A percentile compares a stretch with the other conserved stretches of the same genome.
Conservation (phyloP, 1,284 basidiomycete species). For the Malassezia caprae region DNA sequence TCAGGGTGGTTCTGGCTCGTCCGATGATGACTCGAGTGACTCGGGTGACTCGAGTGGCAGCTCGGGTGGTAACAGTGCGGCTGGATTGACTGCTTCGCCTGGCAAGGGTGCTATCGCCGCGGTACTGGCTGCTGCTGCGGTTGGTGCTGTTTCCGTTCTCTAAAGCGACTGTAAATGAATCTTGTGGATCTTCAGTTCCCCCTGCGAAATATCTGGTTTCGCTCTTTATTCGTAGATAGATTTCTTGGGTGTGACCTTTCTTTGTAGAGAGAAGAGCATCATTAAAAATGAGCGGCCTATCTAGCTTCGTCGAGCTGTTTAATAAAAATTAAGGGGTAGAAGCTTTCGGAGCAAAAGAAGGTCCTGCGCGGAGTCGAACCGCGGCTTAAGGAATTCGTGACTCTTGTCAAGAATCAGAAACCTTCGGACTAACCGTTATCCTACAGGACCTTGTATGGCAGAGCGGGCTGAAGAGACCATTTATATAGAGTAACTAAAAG, state of each 20-base stretch:
- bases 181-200: neutral
- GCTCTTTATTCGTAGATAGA: neutral
- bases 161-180: neutral
- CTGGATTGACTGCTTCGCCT: neutral
- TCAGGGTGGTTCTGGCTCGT: neutral
- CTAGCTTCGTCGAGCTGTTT: neutral
- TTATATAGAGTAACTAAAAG: no score
- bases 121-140: neutral
- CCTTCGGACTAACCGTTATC: conserved; percentile 23
- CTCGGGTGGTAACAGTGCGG: neutral
- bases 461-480: no score
- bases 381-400: conserved; percentile 21
- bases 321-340: no score
- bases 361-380: conserved; percentile 16
- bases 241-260: no score
- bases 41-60: neutral
- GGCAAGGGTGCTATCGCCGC: neutral
- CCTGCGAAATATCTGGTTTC: neutral
- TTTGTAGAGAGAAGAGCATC: neutral
- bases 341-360: neutral
- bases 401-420: conserved; percentile 13
- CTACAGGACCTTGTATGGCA: conserved; percentile 13
- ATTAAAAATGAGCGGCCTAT: neutral
- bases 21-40: neutral
- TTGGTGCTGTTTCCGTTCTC: neutral